Conservation (phyloP, 805 yeast species). For the Zygosaccharomyces gambellarensis region DNA sequence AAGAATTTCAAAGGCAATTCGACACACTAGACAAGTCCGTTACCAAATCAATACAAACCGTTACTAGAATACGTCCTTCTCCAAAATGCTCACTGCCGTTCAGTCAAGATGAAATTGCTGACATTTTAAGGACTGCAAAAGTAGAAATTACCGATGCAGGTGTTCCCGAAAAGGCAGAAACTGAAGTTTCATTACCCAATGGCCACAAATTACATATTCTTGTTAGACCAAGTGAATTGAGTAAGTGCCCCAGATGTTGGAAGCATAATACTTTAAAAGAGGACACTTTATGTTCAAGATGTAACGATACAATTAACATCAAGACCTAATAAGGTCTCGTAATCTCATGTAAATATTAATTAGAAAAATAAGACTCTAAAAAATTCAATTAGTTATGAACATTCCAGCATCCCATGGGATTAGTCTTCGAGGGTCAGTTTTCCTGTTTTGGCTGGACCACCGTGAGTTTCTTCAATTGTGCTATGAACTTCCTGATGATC, state of each 20-base stretch:
- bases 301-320: slow-evolving; percentile 41
- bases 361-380: neutral
- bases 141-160: slow-evolving; percentile 38
- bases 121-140: slow-evolving; percentile 59
- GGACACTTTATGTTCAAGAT: slow-evolving; percentile 60
- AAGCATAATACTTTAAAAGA: slow-evolving; percentile 53
- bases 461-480: no score
- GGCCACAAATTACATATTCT: slow-evolving; percentile 32
- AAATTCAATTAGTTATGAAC: neutral
- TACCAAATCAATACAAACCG: slow-evolving; percentile 26
- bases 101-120: slow-evolving; percentile 44
- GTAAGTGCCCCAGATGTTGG: slow-evolving; percentile 96
- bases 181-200: slow-evolving; percentile 23
- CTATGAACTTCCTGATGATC: no score
- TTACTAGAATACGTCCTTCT: slow-evolving; percentile 26
- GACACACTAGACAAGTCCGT: slow-evolving; percentile 18
- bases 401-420: no score
- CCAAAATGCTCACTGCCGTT: slow-evolving; percentile 10
- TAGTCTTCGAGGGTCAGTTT: no score
- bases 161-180: slow-evolving; percentile 19
- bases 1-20: slow-evolving; percentile 19
- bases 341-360: neutral
- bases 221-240: slow-evolving; percentile 38
- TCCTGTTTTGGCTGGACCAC: no score
- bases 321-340: neutral